A percentile compares a stretch with the other conserved stretches of the same genome.
phyloP scores from a whole-genome alignment of 345 rosid genomes.

The Geranium brycei region DNA sequence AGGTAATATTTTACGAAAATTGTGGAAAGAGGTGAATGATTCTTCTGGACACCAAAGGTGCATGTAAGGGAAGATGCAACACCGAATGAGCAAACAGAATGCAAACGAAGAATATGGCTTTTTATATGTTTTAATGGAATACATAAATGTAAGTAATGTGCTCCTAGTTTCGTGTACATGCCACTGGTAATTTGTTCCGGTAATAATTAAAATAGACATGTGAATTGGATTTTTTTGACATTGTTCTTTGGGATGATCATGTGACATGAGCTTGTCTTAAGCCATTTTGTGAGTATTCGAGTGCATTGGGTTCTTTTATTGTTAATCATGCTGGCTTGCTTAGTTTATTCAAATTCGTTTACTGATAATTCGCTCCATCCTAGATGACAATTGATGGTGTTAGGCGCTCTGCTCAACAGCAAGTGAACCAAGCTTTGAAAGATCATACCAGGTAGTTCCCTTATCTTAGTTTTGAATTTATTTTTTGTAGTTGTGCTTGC shows the following conservation, averaged over 20 bases:
- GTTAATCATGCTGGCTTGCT: not conserved
- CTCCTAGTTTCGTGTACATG: not conserved
- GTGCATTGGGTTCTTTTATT: not conserved
- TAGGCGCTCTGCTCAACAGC: slow-evolving; percentile 90
- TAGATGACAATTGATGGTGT: slow-evolving; percentile 96
- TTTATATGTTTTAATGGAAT: not conserved
- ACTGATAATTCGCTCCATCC: slow-evolving; percentile 4
- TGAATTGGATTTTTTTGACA: not conserved
- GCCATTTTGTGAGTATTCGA: not conserved
- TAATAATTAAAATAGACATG: not conserved
- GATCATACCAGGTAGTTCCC: slow-evolving; percentile 64
- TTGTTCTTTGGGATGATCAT: not conserved
- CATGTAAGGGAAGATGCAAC: too few species aligned
- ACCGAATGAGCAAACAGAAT: too few species aligned
- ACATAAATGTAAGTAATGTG: not conserved
- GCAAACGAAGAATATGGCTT: not conserved
- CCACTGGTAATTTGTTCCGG: not conserved
- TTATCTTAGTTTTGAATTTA: not conserved
- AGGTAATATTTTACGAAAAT: too few species aligned
- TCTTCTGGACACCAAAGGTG: too few species aligned
- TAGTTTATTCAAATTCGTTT: slow-evolving; percentile 9
- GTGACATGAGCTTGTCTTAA: not conserved
- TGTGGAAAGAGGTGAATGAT: too few species aligned
- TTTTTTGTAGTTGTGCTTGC: not conserved
- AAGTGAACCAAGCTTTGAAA: slow-evolving; percentile 78